Evolutionary conservation across 2,329 filamentous ascomycete species (phyloP).

Genomic region (Gaeumannomyces tritici): DNA sequence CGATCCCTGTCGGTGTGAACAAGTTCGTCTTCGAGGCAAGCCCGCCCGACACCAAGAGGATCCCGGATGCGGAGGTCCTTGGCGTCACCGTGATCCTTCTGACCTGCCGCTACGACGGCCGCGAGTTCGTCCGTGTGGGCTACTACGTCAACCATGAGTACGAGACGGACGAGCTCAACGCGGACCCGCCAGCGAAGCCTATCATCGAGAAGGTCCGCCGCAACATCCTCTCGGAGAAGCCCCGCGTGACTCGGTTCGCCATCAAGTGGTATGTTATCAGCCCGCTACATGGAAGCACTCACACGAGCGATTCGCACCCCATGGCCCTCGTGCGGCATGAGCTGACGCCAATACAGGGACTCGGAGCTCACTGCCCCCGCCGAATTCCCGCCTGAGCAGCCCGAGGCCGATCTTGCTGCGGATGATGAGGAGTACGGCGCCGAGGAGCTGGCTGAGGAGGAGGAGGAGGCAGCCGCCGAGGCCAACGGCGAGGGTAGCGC

Average conservation of each 20-base stretch:
- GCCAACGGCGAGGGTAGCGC: constrained; percentile 9
- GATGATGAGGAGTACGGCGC: constrained; percentile 88
- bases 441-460: constrained; percentile 72
- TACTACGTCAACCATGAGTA: constrained; percentile 99
- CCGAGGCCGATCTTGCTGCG: constrained; percentile 77
- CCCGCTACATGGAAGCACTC: neutral
- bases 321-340: neutral
- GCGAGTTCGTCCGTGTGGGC: constrained; percentile 94
- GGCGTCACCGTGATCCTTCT: constrained; percentile 95
- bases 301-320: neutral
- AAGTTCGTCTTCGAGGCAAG: constrained; percentile 98
- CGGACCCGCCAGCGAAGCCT: constrained; percentile 85
- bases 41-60: constrained; percentile 78
- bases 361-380: constrained; percentile 94
- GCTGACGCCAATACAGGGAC: constrained; percentile 52
- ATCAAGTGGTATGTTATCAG: constrained; percentile 81
- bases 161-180: constrained; percentile 78
- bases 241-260: constrained; percentile 89
- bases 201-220: constrained; percentile 85
- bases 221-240: constrained; percentile 94
- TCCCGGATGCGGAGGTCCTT: constrained; percentile 89
- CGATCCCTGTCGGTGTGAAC: constrained; percentile 96
- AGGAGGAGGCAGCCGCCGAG: constrained; percentile 41
- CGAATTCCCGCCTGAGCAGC: constrained; percentile 95
- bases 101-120: constrained; percentile 90